These are phyloP conservation scores for Colletotrichum chrysophilum DNA, from an alignment of 2,329 filamentous ascomycete species.

Conservation along the genomic window DNA sequence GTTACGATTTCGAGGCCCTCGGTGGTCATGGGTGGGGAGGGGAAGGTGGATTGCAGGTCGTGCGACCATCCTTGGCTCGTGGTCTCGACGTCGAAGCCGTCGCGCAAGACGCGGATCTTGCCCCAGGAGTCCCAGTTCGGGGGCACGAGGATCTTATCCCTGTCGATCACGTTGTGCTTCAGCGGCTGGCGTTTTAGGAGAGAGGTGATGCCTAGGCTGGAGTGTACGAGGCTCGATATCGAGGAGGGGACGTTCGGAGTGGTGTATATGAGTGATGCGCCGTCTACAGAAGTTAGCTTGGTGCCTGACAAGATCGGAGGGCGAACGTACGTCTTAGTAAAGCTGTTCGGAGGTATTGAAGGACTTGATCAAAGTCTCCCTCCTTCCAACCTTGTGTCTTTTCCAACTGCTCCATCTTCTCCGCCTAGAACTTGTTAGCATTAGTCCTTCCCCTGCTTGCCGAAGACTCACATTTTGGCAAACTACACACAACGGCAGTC, in stretches of 20 bases:
- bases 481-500: slow-evolving; percentile 89
- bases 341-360: slow-evolving; percentile 90
- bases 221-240: slow-evolving; percentile 81
- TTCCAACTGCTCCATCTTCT: slow-evolving; percentile 90
- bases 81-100: slow-evolving; percentile 89
- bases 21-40: slow-evolving; percentile 30
- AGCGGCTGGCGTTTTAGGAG: slow-evolving; percentile 78
- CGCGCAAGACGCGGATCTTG: slow-evolving; percentile 90
- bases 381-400: slow-evolving; percentile 93
- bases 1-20: slow-evolving; percentile 25
- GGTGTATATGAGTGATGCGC: slow-evolving; percentile 85
- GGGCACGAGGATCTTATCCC: slow-evolving; percentile 92
- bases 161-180: slow-evolving; percentile 90
- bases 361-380: slow-evolving; percentile 93
- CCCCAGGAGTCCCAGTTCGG: slow-evolving; percentile 99
- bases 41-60: slow-evolving; percentile 71
- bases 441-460: neutral
- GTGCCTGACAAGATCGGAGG: neutral
- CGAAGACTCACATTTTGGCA: slow-evolving; percentile 79
- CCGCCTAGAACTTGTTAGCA: slow-evolving; percentile 59
- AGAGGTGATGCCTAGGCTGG: slow-evolving; percentile 84
- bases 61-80: slow-evolving; percentile 86
- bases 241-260: slow-evolving; percentile 78
- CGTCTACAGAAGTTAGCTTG: slow-evolving; percentile 59
- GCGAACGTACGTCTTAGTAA: slow-evolving; percentile 77